Conservation (phyloP, 2,329 filamentous ascomycete genomes). For the Herpotrichia juniperi region DNA sequence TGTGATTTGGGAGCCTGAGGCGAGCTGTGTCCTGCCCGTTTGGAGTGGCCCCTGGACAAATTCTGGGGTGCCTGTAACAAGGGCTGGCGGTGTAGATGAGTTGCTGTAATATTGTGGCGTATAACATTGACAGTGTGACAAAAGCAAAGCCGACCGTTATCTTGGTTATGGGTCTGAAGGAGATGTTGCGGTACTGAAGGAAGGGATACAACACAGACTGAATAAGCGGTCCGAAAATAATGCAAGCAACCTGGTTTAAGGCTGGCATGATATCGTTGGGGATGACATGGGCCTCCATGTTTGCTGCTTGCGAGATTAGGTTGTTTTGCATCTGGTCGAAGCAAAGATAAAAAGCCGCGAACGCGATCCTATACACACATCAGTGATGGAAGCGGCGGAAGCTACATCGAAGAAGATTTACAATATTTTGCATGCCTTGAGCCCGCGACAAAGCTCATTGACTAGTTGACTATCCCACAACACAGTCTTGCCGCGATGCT, state of each 20-base stretch:
- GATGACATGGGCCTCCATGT: slow-evolving; percentile 39
- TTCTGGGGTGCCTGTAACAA: slow-evolving; percentile 43
- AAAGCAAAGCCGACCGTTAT: slow-evolving; percentile 42
- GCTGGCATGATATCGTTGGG: slow-evolving; percentile 45
- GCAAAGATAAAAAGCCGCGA: slow-evolving; percentile 43
- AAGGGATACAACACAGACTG: slow-evolving; percentile 36
- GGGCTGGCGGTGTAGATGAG: slow-evolving; percentile 37
- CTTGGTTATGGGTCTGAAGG: slow-evolving; percentile 34
- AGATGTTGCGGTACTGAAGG: slow-evolving; percentile 32
- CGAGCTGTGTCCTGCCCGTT: not conserved
- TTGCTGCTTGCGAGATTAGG: slow-evolving; percentile 43
- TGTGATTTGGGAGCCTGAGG: slow-evolving; percentile 28
- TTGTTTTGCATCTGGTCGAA: slow-evolving; percentile 50
- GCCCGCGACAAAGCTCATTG: slow-evolving; percentile 32
- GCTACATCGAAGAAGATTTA: slow-evolving; percentile 1
- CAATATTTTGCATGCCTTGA: slow-evolving; percentile 41
- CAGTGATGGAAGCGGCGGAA: slow-evolving; percentile 1
- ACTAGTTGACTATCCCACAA: slow-evolving; percentile 35
- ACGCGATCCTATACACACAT: slow-evolving; percentile 27
- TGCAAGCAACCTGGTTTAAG: slow-evolving; percentile 40
- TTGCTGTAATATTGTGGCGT: slow-evolving; percentile 38
- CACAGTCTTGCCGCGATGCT: slow-evolving; percentile 24
- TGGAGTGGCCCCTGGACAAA: slow-evolving; percentile 25
- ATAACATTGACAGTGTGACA: slow-evolving; percentile 32
- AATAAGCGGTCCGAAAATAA: slow-evolving; percentile 39